phyloP scores from a whole-genome alignment of 2,329 filamentous ascomycete genomes.

The Ophiostoma novo-ulmi region DNA sequence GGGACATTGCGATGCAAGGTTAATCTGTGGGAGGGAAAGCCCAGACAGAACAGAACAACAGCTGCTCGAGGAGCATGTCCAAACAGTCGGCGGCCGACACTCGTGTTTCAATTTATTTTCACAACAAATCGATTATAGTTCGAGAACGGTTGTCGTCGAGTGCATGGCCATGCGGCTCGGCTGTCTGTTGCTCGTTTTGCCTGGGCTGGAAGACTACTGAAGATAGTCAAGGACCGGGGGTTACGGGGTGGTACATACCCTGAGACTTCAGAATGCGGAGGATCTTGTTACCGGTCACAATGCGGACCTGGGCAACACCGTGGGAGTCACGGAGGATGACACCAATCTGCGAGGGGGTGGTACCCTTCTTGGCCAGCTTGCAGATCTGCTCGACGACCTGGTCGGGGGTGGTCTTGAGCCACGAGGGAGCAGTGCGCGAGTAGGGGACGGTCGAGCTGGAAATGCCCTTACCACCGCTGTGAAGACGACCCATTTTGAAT shows the following conservation, averaged over 20 bases:
- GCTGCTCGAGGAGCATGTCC: not conserved
- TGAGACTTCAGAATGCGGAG: slow-evolving; percentile 96
- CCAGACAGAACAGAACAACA: not conserved
- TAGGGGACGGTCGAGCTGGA: slow-evolving; percentile 92
- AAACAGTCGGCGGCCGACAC: not conserved
- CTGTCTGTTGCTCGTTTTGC: not conserved
- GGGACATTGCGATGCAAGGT: slow-evolving; percentile 6
- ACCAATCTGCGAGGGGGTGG: slow-evolving; percentile 97
- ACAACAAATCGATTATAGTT: not conserved
- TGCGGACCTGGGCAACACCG: slow-evolving; percentile 95
- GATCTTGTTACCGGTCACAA: slow-evolving; percentile 97
- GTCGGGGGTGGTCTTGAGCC: slow-evolving; percentile 98
- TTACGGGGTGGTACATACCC: slow-evolving; percentile 63
- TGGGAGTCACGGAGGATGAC: slow-evolving; percentile 97
- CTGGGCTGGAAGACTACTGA: not conserved
- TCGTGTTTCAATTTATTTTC: not conserved
- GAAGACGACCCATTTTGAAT: slow-evolving; percentile 88
- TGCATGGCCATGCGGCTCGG: not conserved
- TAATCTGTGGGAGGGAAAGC: not conserved
- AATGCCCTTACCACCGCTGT: slow-evolving; percentile 99
- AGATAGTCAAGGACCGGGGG: not conserved
- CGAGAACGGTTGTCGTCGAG: not conserved
- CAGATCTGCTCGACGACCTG: slow-evolving; percentile 99
- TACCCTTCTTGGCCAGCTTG: slow-evolving; percentile 98
- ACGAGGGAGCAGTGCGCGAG: slow-evolving; percentile 85